Evolutionary conservation across 306 rosid species (phyloP).

Genomic region (Begonia loranthoides): DNA sequence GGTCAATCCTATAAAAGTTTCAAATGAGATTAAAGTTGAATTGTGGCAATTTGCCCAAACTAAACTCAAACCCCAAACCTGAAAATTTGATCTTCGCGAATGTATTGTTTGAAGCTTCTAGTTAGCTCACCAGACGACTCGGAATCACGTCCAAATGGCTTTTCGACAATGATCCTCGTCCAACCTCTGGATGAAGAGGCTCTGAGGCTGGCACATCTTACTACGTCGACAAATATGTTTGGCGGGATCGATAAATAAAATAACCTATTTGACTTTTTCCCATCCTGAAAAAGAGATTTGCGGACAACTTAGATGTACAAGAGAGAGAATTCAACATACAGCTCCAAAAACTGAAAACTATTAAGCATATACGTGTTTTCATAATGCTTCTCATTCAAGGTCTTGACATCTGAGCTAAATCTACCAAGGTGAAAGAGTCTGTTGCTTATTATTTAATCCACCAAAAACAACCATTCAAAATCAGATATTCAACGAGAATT

Average conservation of each 20-base stretch:
- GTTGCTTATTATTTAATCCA: too few species aligned
- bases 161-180: constrained; percentile 95
- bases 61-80: constrained; percentile 30
- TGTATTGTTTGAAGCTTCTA: constrained; percentile 64
- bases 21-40: constrained; percentile 9
- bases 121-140: constrained; percentile 79
- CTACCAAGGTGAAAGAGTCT: too few species aligned
- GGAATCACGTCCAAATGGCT: constrained; percentile 90
- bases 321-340: neutral
- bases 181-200: constrained; percentile 84
- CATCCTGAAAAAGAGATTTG: constrained; percentile 41
- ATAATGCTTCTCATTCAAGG: too few species aligned
- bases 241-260: constrained; percentile 91
- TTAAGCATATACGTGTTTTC: too few species aligned
- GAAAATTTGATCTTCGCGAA: constrained; percentile 85
- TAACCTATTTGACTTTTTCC: constrained; percentile 61
- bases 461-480: too few species aligned
- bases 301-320: too few species aligned
- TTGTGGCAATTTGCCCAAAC: constrained; percentile 2
- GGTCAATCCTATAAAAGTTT: constrained; percentile 63
- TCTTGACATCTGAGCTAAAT: too few species aligned
- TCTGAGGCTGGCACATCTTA: constrained; percentile 59
- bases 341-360: too few species aligned
- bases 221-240: constrained; percentile 80
- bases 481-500: too few species aligned